Percentiles rank a stretch among this genome's conserved stretches.
These are phyloP conservation scores for Moringa oleifera DNA, from an alignment of 345 rosid genomes.

Conservation along the genomic window DNA sequence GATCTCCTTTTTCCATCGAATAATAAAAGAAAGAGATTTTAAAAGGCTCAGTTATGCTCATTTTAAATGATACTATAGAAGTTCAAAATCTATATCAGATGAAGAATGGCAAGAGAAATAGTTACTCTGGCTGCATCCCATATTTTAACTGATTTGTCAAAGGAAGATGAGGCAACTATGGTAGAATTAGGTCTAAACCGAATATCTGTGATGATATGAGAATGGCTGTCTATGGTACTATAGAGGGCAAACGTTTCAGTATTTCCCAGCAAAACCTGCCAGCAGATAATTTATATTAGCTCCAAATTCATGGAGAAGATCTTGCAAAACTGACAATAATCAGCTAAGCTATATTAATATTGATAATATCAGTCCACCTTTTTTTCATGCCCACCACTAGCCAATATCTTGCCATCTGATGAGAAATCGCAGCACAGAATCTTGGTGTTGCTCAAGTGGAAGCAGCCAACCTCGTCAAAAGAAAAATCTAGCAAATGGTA, in stretches of 20 bases:
- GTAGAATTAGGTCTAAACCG: constrained; percentile 28
- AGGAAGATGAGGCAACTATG: constrained; percentile 29
- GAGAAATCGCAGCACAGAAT: constrained; percentile 26
- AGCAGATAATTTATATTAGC: constrained; percentile 10
- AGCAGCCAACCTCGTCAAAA: constrained; percentile 23
- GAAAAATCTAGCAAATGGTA: constrained; percentile 20
- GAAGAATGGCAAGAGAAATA: background rate
- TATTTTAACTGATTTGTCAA: constrained; percentile 28
- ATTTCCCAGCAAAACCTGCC: constrained; percentile 26
- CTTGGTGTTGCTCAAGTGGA: constrained; percentile 21
- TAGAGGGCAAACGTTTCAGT: constrained; percentile 14
- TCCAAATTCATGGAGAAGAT: background rate
- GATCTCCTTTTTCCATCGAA: too few relatives aligned
- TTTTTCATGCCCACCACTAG: constrained; percentile 27
- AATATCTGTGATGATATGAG: constrained; percentile 27
- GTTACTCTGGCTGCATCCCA: constrained; percentile 33
- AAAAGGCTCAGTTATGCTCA: background rate
- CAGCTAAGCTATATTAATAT: background rate
- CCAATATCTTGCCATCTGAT: constrained; percentile 25
- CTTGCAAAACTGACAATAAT: background rate
- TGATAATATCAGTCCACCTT: constrained; percentile 17
- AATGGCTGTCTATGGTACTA: constrained; percentile 15
- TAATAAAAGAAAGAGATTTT: too few relatives aligned
- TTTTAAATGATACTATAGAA: background rate
- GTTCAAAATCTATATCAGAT: constrained; percentile 2